Conservation (phyloP, 2,329 filamentous ascomycete genomes). For the Magnaporthales sp. region DNA sequence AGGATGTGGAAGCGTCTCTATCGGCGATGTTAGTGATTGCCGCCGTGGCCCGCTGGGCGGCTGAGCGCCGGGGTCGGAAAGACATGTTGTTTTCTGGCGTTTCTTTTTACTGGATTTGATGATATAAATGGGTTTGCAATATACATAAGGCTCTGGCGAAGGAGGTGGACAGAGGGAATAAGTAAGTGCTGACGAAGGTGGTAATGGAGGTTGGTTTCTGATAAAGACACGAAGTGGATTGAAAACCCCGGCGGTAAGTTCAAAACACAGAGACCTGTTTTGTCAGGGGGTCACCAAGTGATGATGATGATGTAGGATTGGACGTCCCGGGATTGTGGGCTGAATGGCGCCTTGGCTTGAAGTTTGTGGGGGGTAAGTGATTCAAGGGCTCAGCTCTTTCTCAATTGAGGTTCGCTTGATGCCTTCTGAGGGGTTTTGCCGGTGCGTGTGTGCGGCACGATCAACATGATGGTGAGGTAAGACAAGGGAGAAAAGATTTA, state of each 20-base stretch:
- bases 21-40: slow-evolving; percentile 41
- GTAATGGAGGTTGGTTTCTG: not conserved
- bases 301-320: slow-evolving; percentile 1
- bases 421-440: not conserved
- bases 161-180: not conserved
- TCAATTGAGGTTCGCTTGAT: not conserved
- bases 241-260: not conserved
- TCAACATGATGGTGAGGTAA: not conserved
- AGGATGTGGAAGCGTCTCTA: slow-evolving; percentile 42
- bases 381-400: not conserved
- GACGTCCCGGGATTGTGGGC: not conserved
- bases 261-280: not conserved
- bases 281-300: not conserved
- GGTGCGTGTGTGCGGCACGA: not conserved
- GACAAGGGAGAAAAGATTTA: not conserved
- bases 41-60: slow-evolving; percentile 33
- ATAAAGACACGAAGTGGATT: not conserved
- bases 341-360: not conserved
- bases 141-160: not conserved
- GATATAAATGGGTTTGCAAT: not conserved
- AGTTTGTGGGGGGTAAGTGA: not conserved
- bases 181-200: no score
- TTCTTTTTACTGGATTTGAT: not conserved
- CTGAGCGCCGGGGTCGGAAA: slow-evolving; percentile 38
- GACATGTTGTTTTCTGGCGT: slow-evolving; percentile 25